Evolutionary conservation across 2,329 filamentous ascomycete species (phyloP).

Genomic region (Penicillium sp.): DNA sequence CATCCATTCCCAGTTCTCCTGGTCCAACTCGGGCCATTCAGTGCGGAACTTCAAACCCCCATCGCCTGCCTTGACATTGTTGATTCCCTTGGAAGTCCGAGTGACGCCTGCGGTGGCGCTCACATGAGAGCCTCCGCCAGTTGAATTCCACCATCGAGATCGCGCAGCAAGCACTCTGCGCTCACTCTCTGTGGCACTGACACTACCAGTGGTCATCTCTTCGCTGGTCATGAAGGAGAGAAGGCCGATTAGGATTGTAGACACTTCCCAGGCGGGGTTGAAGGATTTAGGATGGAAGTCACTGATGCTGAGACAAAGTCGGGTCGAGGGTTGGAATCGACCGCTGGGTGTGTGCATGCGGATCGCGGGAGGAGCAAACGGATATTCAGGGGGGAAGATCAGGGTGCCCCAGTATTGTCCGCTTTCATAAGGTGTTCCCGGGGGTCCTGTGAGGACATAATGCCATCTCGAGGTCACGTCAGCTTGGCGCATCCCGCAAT

Average conservation of each 20-base stretch:
- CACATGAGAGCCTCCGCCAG: constrained; percentile 75
- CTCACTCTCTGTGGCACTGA: constrained; percentile 75
- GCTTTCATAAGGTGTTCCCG: constrained; percentile 87
- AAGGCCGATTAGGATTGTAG: constrained; percentile 90
- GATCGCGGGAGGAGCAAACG: constrained; percentile 94
- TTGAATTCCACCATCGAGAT: constrained; percentile 95
- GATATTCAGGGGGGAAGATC: constrained; percentile 93
- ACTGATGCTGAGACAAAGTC: constrained; percentile 91
- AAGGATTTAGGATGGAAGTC: constrained; percentile 98
- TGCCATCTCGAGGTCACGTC: constrained; percentile 66
- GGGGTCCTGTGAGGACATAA: constrained; percentile 92
- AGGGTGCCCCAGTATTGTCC: constrained; percentile 99
- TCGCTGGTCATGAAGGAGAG: constrained; percentile 98
- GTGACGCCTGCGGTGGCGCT: constrained; percentile 53
- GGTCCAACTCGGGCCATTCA: constrained; percentile 88
- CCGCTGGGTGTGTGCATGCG: constrained; percentile 98
- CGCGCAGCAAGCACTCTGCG: constrained; percentile 74
- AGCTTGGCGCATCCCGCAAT: constrained; percentile 5
- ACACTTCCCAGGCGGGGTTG: constrained; percentile 98
- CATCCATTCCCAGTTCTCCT: constrained; percentile 92
- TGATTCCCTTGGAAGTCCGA: constrained; percentile 67
- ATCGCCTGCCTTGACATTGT: constrained; percentile 81
- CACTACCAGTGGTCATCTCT: constrained; percentile 94
- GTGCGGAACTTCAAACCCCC: constrained; percentile 85
- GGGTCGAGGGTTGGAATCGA: constrained; percentile 88